Conservation (phyloP, 371 early-diverging fungal genomes). For the Zychaea mexicana region DNA sequence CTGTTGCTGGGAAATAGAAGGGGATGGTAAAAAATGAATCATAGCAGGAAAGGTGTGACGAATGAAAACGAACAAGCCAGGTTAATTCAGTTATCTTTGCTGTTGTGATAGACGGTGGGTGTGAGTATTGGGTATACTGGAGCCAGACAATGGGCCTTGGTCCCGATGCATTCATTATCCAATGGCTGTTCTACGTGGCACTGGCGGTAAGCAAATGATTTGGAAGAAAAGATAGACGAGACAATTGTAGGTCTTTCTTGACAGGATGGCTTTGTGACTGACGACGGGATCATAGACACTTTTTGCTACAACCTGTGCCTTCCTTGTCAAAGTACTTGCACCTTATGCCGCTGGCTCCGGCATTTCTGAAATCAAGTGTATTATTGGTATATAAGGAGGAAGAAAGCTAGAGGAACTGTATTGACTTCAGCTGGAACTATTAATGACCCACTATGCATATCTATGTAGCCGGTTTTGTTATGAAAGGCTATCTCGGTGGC, state of each 20-base stretch:
- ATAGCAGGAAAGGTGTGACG: neutral
- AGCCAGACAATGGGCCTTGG: constrained; percentile 48
- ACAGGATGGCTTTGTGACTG: no score
- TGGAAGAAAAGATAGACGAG: no score
- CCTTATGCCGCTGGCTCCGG: constrained; percentile 95
- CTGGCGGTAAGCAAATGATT: constrained; percentile 70
- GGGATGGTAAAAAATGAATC: constrained; percentile 36
- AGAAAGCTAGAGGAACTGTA: no score
- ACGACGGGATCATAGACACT: constrained; percentile 63
- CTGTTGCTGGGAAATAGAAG: constrained; percentile 89
- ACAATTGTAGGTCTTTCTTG: no score
- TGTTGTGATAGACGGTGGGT: constrained; percentile 33
- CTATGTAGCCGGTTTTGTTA: constrained; percentile 79
- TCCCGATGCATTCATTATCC: constrained; percentile 44
- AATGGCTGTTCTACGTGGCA: constrained; percentile 61
- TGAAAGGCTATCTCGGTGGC: constrained; percentile 86
- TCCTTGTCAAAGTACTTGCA: constrained; percentile 70
- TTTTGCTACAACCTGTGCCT: constrained; percentile 61
- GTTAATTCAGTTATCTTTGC: no score
- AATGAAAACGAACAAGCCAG: neutral
- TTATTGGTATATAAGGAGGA: constrained; percentile 64
- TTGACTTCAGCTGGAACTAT: neutral
- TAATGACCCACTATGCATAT: neutral
- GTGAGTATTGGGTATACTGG: constrained; percentile 60
- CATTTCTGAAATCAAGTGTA: constrained; percentile 95